phyloP scores from a whole-genome alignment of 2,329 filamentous ascomycete species.

The Colletotrichum neosansevieriae region DNA sequence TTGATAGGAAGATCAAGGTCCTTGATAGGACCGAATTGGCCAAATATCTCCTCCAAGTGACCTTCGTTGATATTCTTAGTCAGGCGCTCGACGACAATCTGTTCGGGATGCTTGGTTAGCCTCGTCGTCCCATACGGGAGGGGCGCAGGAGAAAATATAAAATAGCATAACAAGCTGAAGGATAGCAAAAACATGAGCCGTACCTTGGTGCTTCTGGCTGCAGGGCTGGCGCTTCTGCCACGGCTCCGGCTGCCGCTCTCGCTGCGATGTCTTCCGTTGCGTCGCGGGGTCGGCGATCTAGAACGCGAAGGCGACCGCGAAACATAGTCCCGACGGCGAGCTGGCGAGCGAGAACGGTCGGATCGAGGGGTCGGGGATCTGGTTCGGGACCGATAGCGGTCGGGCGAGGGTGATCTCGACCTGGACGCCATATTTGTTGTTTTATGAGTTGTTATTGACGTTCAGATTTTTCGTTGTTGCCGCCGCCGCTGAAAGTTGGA shows the following conservation, averaged over 20 bases:
- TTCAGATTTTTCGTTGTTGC: not conserved
- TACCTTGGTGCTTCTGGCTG: slow-evolving; percentile 66
- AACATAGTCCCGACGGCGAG: slow-evolving; percentile 48
- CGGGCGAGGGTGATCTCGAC: slow-evolving; percentile 44
- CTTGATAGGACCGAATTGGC: slow-evolving; percentile 85
- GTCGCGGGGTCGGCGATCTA: slow-evolving; percentile 48
- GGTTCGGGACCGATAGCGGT: slow-evolving; percentile 50
- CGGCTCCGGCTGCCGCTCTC: slow-evolving; percentile 48
- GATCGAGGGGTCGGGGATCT: slow-evolving; percentile 52
- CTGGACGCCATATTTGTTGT: slow-evolving; percentile 37
- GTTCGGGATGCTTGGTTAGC: slow-evolving; percentile 10
- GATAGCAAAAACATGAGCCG: slow-evolving; percentile 41
- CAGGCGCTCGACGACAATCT: slow-evolving; percentile 96
- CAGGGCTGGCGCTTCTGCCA: slow-evolving; percentile 46
- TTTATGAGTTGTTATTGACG: not conserved
- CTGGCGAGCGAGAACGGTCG: slow-evolving; percentile 50
- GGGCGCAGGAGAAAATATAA: not conserved
- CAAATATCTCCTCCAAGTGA: slow-evolving; percentile 93
- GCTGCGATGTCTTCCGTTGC: slow-evolving; percentile 51
- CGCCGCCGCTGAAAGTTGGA: not conserved
- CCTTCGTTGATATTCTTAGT: slow-evolving; percentile 94
- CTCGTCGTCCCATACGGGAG: slow-evolving; percentile 17
- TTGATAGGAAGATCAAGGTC: slow-evolving; percentile 94
- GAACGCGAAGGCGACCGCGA: slow-evolving; percentile 48
- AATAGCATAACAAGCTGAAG: not conserved